Base-by-base conservation (phyloP, 2,329 filamentous ascomycete species). In the Anthostomella pinea region DNA sequence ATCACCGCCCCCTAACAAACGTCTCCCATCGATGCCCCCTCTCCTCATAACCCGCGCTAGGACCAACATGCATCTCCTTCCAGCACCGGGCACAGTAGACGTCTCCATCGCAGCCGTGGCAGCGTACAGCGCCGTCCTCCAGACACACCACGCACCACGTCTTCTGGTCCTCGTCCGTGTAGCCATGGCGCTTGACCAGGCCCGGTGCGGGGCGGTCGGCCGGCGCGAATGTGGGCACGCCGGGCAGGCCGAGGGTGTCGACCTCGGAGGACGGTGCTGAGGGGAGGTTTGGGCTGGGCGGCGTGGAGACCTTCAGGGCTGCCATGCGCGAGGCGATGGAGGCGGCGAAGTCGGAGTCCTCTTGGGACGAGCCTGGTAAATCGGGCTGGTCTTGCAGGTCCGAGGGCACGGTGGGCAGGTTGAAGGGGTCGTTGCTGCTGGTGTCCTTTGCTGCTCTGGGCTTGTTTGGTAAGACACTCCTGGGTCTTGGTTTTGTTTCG, bases 71-170 rank as follows among this genome's bases (percentile, higher is more conserved):
- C 60, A 88, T 87, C 54, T 91, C 87, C 41, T 72, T 75, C 87
- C 87, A 95, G 66, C 88, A 94, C 11, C 75, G 68, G 15, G 72
- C 69, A 58, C 88, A 95, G 57, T 91, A 94, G 25, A 87, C 67
- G 46, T 90, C 80, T 18, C 65, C 63, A 22, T 80, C 79, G 52
- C 88, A 95, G 3, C 83, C 86, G 1, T 81, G 56, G 56, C 88
- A 95, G 39, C 73, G 72, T 18, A 93, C 64, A 3, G 79, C 80
- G 0, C 83, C 87, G 54, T 93, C 85, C 40, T 88, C 85, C 30
- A 84, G 79, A 57, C 88, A 95, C 8, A 93, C 88, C 20, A 82
- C 76, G 58, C 88, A 94, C 86, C 87, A 94, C 1, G 73, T 78
- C 26, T 83, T 79, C 43, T 83, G 72, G 51, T 91, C 85, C 21